phyloP scores from a whole-genome alignment of 2,329 filamentous ascomycete genomes.

The Ophiosphaerella korrae region DNA sequence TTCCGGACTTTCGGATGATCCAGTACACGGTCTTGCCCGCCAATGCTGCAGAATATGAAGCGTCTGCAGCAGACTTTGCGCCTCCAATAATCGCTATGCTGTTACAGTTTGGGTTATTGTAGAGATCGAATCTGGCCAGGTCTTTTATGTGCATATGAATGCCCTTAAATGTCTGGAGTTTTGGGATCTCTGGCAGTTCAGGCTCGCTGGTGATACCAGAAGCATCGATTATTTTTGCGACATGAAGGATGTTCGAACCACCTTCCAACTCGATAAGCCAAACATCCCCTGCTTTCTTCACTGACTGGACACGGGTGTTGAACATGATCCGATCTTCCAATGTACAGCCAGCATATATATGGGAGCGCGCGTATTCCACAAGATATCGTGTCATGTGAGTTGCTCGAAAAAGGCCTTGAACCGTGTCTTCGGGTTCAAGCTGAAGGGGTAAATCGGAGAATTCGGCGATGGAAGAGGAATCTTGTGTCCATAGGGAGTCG shows the following conservation, averaged over 20 bases:
- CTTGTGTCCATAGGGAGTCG: constrained; percentile 34
- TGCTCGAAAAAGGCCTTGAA: constrained; percentile 26
- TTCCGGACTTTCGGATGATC: constrained; percentile 36
- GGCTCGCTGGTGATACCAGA: constrained; percentile 25
- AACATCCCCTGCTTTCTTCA: constrained; percentile 8
- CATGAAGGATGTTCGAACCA: constrained; percentile 4
- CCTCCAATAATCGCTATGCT: constrained; percentile 37
- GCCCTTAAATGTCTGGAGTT: constrained; percentile 29
- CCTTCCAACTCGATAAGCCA: constrained; percentile 2
- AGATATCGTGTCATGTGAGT: constrained; percentile 30
- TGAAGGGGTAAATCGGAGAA: constrained; percentile 30
- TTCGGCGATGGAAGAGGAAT: constrained; percentile 18
- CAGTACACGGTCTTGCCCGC: constrained; percentile 41
- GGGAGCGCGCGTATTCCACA: constrained; percentile 28
- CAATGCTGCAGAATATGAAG: constrained; percentile 45
- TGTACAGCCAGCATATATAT: constrained; percentile 20
- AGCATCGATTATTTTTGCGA: constrained; percentile 22
- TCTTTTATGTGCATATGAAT: constrained; percentile 40
- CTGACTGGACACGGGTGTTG: constrained; percentile 18
- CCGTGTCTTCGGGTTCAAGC: constrained; percentile 15
- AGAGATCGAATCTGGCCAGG: constrained; percentile 5
- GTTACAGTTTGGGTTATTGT: background rate
- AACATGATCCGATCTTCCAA: constrained; percentile 22
- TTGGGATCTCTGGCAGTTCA: constrained; percentile 36
- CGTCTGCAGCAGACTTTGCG: constrained; percentile 48